Conservation (phyloP, 2,329 filamentous ascomycete species). For the Neopestalotiopsis sp. region DNA sequence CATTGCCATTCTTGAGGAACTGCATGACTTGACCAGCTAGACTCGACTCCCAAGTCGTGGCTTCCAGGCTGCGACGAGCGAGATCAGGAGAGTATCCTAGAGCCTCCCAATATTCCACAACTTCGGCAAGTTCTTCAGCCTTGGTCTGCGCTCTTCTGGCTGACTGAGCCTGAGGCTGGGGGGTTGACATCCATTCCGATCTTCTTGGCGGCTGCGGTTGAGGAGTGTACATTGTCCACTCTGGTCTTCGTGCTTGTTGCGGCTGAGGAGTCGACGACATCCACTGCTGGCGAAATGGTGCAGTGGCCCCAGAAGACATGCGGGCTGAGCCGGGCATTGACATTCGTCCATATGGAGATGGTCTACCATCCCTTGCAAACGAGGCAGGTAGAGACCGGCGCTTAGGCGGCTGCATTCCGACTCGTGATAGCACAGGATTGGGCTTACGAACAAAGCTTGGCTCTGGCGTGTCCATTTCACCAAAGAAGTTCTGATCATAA, state of each 20-base stretch:
- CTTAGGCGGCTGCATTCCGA: background rate
- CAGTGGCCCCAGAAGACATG: background rate
- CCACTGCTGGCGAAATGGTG: background rate
- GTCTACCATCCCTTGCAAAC: background rate
- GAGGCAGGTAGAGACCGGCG: constrained; percentile 14
- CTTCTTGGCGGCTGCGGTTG: background rate
- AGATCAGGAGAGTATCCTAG: constrained; percentile 14
- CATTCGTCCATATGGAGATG: background rate
- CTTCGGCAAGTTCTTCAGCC: constrained; percentile 13
- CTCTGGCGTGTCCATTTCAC: constrained; percentile 10
- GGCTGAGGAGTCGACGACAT: background rate
- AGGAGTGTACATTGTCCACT: background rate
- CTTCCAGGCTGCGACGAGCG: constrained; percentile 17
- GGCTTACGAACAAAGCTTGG: constrained; percentile 7
- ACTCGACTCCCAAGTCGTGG: constrained; percentile 16
- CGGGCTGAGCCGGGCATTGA: constrained; percentile 5
- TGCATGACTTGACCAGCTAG: constrained; percentile 17
- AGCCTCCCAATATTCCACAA: constrained; percentile 16
- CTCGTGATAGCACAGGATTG: constrained; percentile 2
- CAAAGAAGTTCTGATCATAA: constrained; percentile 20
- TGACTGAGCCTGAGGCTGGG: background rate
- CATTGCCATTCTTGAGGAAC: constrained; percentile 11
- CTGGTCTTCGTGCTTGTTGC: background rate
- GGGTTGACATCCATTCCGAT: background rate
- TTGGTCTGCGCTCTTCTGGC: background rate